Evolutionary conservation across 2,329 filamentous ascomycete species (phyloP).

Genomic region (Epichloe sibirici): DNA sequence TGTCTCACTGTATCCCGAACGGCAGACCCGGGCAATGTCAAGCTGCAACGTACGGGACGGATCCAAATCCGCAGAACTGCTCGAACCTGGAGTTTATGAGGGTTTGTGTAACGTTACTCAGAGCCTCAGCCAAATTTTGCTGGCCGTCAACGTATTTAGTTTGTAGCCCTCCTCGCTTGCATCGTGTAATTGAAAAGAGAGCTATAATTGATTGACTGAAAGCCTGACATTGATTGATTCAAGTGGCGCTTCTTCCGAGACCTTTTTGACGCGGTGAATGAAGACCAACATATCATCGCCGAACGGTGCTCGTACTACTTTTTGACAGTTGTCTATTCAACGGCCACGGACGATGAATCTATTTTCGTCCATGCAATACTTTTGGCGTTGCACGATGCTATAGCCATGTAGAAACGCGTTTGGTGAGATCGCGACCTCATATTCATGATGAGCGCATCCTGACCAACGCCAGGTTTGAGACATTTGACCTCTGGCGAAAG

Average conservation of each 20-base stretch:
- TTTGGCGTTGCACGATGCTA: neutral
- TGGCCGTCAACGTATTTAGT: neutral
- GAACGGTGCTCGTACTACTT: neutral
- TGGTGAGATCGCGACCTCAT: neutral
- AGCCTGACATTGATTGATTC: neutral
- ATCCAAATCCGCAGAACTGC: neutral
- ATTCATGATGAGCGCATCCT: neutral
- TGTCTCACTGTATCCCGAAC: slow-evolving; percentile 4
- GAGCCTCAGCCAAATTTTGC: neutral
- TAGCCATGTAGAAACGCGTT: neutral
- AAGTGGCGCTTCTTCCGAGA: slow-evolving; percentile 1
- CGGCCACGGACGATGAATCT: neutral
- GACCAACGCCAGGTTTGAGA: neutral
- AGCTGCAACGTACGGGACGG: neutral
- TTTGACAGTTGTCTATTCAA: neutral
- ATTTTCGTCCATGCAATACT: neutral
- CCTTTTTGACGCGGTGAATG: neutral
- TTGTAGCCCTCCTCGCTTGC: neutral
- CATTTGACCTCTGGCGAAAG: neutral
- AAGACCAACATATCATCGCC: neutral
- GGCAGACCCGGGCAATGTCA: neutral
- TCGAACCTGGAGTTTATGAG: neutral
- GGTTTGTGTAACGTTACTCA: slow-evolving; percentile 4
- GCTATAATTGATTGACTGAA: neutral
- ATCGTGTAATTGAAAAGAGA: neutral